phyloP scores from a whole-genome alignment of 345 rosid genomes.

The Syzygium grande region DNA sequence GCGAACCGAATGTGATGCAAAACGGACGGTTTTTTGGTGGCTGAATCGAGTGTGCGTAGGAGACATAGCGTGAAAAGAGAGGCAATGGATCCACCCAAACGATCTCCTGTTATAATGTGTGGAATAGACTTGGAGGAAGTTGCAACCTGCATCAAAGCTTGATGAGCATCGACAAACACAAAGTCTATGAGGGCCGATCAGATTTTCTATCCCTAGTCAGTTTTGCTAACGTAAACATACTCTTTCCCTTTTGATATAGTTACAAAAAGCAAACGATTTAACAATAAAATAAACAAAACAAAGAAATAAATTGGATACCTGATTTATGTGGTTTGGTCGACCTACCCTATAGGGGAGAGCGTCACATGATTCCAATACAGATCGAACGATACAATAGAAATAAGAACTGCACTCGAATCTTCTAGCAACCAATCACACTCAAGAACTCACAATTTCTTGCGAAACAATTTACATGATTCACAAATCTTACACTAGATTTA shows the following conservation, averaged over 20 bases:
- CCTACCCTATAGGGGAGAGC: too few species aligned
- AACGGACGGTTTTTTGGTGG: conserved; percentile 26
- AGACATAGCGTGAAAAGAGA: conserved; percentile 62
- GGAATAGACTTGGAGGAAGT: background rate
- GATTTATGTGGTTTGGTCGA: too few species aligned
- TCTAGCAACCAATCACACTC: background rate
- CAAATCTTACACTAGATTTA: background rate
- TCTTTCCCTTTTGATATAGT: background rate
- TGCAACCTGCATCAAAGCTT: background rate
- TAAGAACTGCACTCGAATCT: background rate
- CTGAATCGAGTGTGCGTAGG: conserved; percentile 20
- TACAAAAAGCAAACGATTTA: background rate
- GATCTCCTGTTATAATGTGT: conserved; percentile 49
- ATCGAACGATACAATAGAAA: background rate
- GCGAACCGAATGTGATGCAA: conserved; percentile 73
- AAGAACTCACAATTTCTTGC: background rate
- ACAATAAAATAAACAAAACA: background rate
- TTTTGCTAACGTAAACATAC: background rate
- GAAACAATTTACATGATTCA: background rate
- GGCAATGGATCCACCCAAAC: conserved; percentile 65
- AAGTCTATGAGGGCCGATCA: background rate
- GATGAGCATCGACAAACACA: background rate
- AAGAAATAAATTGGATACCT: background rate
- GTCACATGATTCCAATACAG: too few species aligned
- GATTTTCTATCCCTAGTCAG: background rate